Evolutionary conservation across 75 land plant genomes (phyloP), one percentile per base, ranked within the genome.

Genomic region (Sequoia sempervirens): DNA sequence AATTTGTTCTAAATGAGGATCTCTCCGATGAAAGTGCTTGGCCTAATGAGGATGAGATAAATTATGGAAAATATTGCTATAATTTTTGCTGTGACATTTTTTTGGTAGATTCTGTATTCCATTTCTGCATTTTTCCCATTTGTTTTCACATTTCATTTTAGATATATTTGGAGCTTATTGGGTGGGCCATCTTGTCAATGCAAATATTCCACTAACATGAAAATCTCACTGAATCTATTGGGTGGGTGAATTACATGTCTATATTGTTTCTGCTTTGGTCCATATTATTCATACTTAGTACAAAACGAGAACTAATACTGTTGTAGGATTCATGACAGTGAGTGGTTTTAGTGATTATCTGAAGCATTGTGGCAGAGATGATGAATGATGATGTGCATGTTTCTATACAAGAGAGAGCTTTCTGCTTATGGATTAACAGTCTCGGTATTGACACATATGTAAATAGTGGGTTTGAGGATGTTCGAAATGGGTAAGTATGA

Each of bases 121-220:
- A 9, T 52, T 52, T 52, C 13, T 52, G 54, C 13, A 13, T 52
- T 64, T 64, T 54, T 64, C 28, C 28, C 26, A 23, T 64, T 64
- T 64, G 12, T 64, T 64, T 64, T 13, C 68, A 6, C 68, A 23
- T 28, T 64, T 64, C 68, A 64, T 64, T 64, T 64, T 23, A 64
- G 5, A 26, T 58, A 13, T 23, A 13, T 20, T 28, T 64, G 68
- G 28, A 26, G 68, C 28, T 26, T 64, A 23, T 26, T 64, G 26
- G 20, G 26, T 64, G 68, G 28, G 28, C 68, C 20, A 20, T 47
- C 14, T 14, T 58, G 64, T 40, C 40, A 2, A 40, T 40, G 64
- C 81, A 38, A 80, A 32, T 72, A 36, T 72, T 14, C 75, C 75
- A 72, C 37, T 72, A n/a, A n/a, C n/a, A n/a, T n/a, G n/a, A n/a